Base-by-base conservation (phyloP, 371 early-diverging fungal species). In the Syncephalastrum sp. region DNA sequence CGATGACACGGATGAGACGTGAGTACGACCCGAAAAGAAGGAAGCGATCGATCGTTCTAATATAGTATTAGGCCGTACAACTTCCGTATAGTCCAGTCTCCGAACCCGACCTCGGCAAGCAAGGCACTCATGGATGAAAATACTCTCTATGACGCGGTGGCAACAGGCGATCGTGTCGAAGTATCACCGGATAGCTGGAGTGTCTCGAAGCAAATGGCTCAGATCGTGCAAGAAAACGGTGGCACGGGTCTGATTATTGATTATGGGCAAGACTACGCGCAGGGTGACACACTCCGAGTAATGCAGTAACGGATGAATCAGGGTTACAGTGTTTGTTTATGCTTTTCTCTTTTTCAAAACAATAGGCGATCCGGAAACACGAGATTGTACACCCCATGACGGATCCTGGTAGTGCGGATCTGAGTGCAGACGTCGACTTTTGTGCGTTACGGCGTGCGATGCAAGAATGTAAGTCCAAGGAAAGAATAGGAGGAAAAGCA, bases 371-470 rank as follows among this genome's bases (percentile, higher is more conserved):
- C 53, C 77, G 79, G 49, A 78, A 84, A 41, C 98, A 98, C 72
- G 68, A 85, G 61, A 91, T 94, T 60, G 81, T 85, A 0, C 75
- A 89, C 67, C 86, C 91, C 1, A 82, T 97, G 54, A 81, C 79
- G 25, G 63, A 74, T 19, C 96, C 96, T 1, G 98, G 98, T 4
- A 82, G 83, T 13, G 82, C 88, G 19, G 98, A 98, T 79, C 70
- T 98, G 23, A 94, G 92, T 54, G 92, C 90, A 0, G 93, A 98
- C 71, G 97, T 98, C 0, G 94, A 98, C 67, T 98, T 97, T 70
- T 65, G 82, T 21, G 82, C 87, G 52, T 61, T 98, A 45, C 80
- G 82, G 45, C 67, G 82, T 16, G 87, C 89, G 0, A 81, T 84
- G 41, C 57, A 60, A 15, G 77, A 69, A 24, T 57, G 82, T 77